Conservation (phyloP, 2,329 filamentous ascomycete genomes). For the Monosporascus sp. region DNA sequence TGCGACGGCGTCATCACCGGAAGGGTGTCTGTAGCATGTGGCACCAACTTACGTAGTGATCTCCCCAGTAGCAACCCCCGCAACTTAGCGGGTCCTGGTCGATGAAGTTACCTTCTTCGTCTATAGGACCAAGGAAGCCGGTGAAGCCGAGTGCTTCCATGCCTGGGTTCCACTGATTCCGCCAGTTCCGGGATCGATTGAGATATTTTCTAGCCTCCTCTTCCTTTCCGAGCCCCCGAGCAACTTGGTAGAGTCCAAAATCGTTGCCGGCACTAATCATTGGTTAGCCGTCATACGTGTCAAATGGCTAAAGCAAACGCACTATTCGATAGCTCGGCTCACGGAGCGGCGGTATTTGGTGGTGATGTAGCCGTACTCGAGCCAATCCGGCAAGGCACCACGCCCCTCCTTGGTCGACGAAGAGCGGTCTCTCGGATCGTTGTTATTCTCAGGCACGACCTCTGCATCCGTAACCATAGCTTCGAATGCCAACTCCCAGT, state of each 20-base stretch:
- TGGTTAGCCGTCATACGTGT: not conserved
- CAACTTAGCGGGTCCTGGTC: constrained; percentile 53
- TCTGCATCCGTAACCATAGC: constrained; percentile 66
- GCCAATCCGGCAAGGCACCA: constrained; percentile 65
- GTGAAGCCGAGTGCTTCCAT: constrained; percentile 53
- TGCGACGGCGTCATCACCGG: too few relatives aligned
- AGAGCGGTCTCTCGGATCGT: constrained; percentile 50
- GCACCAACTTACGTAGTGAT: constrained; percentile 34
- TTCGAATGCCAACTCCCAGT: constrained; percentile 58
- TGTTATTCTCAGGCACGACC: constrained; percentile 52
- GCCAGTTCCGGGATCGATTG: constrained; percentile 60
- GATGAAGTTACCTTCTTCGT: constrained; percentile 42
- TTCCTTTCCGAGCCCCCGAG: constrained; percentile 46
- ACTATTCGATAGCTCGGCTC: constrained; percentile 61
- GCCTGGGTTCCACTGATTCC: constrained; percentile 63
- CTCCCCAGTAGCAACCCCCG: constrained; percentile 61
- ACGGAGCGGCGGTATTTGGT: constrained; percentile 55
- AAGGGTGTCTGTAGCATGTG: not conserved
- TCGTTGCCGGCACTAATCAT: constrained; percentile 53
- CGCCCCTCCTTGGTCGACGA: constrained; percentile 63
- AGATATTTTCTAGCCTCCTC: constrained; percentile 54
- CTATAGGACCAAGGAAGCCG: constrained; percentile 61
- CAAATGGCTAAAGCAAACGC: constrained; percentile 7
- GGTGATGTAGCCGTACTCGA: constrained; percentile 59
- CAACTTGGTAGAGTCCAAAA: constrained; percentile 61